Base-by-base conservation (phyloP, 1,139 yeast species). In the Geotrichum restrictum region DNA sequence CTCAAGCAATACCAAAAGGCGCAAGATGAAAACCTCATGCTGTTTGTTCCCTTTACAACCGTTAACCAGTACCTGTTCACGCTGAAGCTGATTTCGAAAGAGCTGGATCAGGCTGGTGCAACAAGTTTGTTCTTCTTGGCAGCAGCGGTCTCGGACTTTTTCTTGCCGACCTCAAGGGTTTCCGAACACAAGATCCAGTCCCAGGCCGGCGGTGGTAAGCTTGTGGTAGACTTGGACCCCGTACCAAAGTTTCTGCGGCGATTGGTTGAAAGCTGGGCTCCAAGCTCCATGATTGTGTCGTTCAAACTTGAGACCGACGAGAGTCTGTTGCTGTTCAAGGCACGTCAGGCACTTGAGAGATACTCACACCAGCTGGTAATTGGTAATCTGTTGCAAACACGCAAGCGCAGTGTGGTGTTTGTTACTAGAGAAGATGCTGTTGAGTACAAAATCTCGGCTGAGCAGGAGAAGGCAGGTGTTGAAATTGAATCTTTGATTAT, bases 61-160 rank as follows among this genome's bases (percentile, higher is more conserved):
- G 97, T 93, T 14, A 89, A 88, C 68, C 98, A 94, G 67, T 93
- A 93, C 64, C 72, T 93, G 56, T 91, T 86, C 74, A 87, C 97
- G 0, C 74, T 94, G 60, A 81, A 83, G 59, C 71, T 80, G 42
- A 74, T 88, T 13, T 86, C 95, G 0, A 77, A 78, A 57, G 73
- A 76, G 49, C 68, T 93, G 61, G 77, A 81, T 45, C 56, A 60
- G 1, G 68, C 71, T 1, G 71, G 81, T 47, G 53, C 57, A 7
- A 55, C 56, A 33, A 33, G 56, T 24, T 67, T 93, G 46, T 87
- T 93, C 64, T 94, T 85, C 69, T 75, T 93, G 57, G 98, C 98
- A 0, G 98, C 98, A 3, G 98, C 98, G 0, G 99, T 93, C 0
- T 87, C 96, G 4, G 99, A 93, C 68, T 93, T 94, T 69, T 93